Base-by-base conservation (phyloP, 2,329 filamentous ascomycete species). In the Geoglossum cookeanum region DNA sequence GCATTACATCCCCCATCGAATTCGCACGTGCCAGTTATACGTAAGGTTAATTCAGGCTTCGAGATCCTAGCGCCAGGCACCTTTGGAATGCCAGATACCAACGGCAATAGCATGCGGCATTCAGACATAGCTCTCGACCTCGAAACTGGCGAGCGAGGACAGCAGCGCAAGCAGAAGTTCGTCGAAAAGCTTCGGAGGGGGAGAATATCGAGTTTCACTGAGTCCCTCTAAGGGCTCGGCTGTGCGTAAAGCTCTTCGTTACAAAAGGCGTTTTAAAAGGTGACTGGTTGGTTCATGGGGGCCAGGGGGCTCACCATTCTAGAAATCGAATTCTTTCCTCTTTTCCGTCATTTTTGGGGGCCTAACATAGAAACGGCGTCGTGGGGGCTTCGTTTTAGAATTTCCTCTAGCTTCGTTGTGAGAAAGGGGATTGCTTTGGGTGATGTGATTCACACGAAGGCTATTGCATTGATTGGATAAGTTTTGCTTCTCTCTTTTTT, bases 21-120 rank as follows among this genome's bases (percentile, higher is more conserved):
- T 11, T 37, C 49, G 7, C 37, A 53, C 15, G 9, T 22, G 8
- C 13, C 54, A 39, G 44, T 55, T 1, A 44, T 55, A 22, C 54
- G 54, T 13, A 44, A 47, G 22, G 54, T 55, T 13, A 55, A 55
- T 27, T 55, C 54, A 4, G 54, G 54, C 15, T 55, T 55, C 30
- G 54, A 55, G 17, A 55, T 55, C 17, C 54, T 55, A 22, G 35
- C 44, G 11, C 54, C 54, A 27, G 54, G 54, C n/a, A 55, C 54
- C 9, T 47, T 55, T 35, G 54, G 29, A 22, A 32, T 53, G 22
- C 30, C n/a, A 17, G 49, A 53, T 15, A 22, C 22, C 42, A 53
- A 22, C 35, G 13, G 11, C 32, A 37, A 53, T 22, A n/a, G 30
- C 4, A 17, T 32, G 3, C 8, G n/a, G 6, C 49, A 17, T 1